These are phyloP conservation scores for Boeremia lycopersici DNA, from an alignment of 2,329 filamentous ascomycete species.

Conservation along the genomic window DNA sequence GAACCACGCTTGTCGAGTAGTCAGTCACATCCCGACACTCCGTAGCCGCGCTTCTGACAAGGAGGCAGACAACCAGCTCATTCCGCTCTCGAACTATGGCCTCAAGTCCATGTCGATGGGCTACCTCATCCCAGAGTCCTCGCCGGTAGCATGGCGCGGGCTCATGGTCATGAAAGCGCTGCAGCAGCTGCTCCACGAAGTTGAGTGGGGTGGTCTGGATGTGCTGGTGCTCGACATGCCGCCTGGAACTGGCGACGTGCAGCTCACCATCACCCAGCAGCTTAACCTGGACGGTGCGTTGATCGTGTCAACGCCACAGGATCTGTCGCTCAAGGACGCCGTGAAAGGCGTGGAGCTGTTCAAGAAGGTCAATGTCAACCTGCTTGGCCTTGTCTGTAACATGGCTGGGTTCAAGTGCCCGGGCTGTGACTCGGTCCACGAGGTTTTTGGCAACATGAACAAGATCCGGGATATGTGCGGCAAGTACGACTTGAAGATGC, in stretches of 20 bases:
- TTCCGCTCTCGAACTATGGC: constrained; percentile 92
- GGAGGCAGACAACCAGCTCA: constrained; percentile 71
- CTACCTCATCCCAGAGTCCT: constrained; percentile 79
- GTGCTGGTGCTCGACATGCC: constrained; percentile 89
- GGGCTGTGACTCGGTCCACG: constrained; percentile 56
- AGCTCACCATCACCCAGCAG: constrained; percentile 96
- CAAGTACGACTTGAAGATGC: constrained; percentile 75
- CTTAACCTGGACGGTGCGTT: constrained; percentile 84
- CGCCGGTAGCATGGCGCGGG: constrained; percentile 91
- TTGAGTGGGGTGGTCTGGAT: constrained; percentile 90
- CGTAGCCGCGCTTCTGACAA: constrained; percentile 4
- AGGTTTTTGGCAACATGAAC: constrained; percentile 63
- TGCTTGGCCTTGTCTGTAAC: constrained; percentile 76
- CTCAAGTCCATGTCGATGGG: constrained; percentile 99
- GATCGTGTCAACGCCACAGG: constrained; percentile 92
- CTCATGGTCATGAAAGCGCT: constrained; percentile 98
- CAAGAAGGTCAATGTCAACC: constrained; percentile 76
- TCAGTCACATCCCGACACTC: constrained; percentile 50
- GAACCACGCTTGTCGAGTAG: constrained; percentile 77
- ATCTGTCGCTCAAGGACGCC: constrained; percentile 89
- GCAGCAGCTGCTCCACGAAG: constrained; percentile 92
- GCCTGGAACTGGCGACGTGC: constrained; percentile 92
- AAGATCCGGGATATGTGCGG: constrained; percentile 78
- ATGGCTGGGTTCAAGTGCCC: constrained; percentile 50
- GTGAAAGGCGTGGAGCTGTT: constrained; percentile 94